These are phyloP conservation scores for Globomyces pollinis-pini DNA, from an alignment of 192 early-diverging fungal genomes.

Conservation along the genomic window DNA sequence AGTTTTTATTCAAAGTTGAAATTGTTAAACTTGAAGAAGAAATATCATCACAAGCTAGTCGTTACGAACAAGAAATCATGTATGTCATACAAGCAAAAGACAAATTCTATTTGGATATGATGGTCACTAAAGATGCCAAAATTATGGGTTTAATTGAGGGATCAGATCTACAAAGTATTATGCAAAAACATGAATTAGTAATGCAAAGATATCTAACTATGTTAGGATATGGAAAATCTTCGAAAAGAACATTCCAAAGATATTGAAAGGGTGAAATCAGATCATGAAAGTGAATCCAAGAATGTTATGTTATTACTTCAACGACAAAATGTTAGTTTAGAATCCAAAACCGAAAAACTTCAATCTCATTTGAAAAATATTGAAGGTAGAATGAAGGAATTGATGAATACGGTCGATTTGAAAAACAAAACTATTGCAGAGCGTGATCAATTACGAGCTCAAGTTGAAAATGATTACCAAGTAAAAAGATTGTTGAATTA, in stretches of 20 bases:
- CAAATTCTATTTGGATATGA: conserved; percentile 59
- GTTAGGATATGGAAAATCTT: conserved; percentile 51
- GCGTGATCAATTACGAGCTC: conserved; percentile 31
- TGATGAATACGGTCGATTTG: conserved; percentile 39
- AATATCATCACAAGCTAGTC: conserved; percentile 35
- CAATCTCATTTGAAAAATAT: conserved; percentile 50
- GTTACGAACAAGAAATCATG: conserved; percentile 58
- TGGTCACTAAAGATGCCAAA: conserved; percentile 60
- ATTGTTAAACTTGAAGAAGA: conserved; percentile 54
- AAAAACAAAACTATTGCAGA: conserved; percentile 47
- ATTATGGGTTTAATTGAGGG: conserved; percentile 60
- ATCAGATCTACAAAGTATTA: conserved; percentile 46
- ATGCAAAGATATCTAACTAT: not conserved
- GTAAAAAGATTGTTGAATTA: conserved; percentile 4
- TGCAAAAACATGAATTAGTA: conserved; percentile 59
- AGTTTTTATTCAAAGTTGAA: conserved; percentile 50
- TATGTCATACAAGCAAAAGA: conserved; percentile 60
- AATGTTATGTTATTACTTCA: conserved; percentile 47
- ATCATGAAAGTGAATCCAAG: conserved; percentile 54
- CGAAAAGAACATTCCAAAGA: conserved; percentile 51
- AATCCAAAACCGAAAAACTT: conserved; percentile 53
- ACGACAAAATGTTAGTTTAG: conserved; percentile 48
- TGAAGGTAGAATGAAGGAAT: conserved; percentile 44
- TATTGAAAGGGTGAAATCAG: conserved; percentile 51
- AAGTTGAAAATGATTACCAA: conserved; percentile 35